Conservation (phyloP, 108 stramenopile genomes). For the Hondaea fermentalgiana region DNA sequence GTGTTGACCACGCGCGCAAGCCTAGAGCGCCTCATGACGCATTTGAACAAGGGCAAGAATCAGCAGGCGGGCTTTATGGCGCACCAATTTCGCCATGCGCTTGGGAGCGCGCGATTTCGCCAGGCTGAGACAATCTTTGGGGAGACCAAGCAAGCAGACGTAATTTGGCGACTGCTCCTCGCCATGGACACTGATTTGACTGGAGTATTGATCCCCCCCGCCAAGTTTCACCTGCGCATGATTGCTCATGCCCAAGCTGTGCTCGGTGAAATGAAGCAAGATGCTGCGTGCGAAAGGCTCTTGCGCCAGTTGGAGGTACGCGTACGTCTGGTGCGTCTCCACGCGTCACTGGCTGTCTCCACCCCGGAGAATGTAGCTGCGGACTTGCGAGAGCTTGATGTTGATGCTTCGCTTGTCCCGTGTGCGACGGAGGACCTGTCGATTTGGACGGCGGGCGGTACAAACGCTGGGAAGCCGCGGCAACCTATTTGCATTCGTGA, state of each 20-base stretch:
- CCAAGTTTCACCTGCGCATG: neutral
- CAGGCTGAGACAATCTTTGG: neutral
- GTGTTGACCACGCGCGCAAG: neutral
- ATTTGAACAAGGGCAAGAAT: neutral
- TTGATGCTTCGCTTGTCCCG: neutral
- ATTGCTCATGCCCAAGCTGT: neutral
- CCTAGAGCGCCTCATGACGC: neutral
- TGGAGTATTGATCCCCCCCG: neutral
- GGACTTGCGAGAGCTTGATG: neutral
- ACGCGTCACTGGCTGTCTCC: neutral
- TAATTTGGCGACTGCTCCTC: neutral
- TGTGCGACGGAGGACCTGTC: neutral
- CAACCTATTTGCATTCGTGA: neutral
- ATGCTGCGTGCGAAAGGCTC: neutral
- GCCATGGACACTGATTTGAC: neutral
- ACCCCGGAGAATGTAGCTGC: neutral
- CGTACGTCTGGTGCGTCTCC: neutral
- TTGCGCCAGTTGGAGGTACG: neutral
- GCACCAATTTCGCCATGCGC: conserved; percentile 1
- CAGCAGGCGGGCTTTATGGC: neutral
- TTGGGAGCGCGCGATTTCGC: neutral
- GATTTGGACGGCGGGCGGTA: neutral
- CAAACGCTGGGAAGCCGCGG: neutral
- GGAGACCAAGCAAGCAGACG: neutral
- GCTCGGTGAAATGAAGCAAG: neutral